Conservation (phyloP, 441 rosid genomes). For the Pelargonium australe region DNA sequence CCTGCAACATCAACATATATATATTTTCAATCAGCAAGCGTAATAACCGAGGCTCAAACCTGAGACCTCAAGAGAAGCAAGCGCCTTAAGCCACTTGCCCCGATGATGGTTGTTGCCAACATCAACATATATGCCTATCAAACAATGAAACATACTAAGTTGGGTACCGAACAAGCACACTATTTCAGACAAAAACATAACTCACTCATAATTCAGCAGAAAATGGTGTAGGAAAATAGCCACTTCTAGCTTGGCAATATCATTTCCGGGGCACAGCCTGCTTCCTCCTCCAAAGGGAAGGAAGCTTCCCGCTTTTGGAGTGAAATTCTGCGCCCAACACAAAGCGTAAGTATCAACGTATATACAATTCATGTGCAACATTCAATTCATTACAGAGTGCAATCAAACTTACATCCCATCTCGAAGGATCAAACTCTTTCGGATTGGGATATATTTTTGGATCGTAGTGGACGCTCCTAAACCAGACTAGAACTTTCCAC, state of each 20-base stretch:
- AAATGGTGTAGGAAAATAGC: constrained; percentile 76
- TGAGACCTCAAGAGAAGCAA: no score
- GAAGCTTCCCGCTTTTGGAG: constrained; percentile 56
- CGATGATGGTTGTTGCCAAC: no score
- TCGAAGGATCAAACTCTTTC: constrained; percentile 60
- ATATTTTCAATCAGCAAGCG: no score
- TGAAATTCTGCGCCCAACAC: constrained; percentile 33
- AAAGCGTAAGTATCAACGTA: background rate
- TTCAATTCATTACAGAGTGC: no score
- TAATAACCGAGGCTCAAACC: no score
- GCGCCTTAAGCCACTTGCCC: no score
- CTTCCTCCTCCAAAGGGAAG: constrained; percentile 91
- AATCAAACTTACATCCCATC: constrained; percentile 72
- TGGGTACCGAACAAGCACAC: background rate
- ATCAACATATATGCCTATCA: background rate
- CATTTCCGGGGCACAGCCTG: constrained; percentile 77
- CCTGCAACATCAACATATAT: constrained; percentile 26
- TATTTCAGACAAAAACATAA: background rate
- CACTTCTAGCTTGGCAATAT: constrained; percentile 83
- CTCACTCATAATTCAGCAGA: constrained; percentile 59
- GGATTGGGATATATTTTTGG: constrained; percentile 61
- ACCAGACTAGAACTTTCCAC: constrained; percentile 83
- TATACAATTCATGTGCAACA: background rate
- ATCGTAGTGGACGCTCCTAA: constrained; percentile 61
- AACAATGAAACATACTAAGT: background rate